Percentiles rank a stretch among this genome's conserved stretches.
These are phyloP conservation scores for Pseudoneurospora amorphoporcata DNA, from an alignment of 495 filamentous ascomycete species.

Conservation along the genomic window DNA sequence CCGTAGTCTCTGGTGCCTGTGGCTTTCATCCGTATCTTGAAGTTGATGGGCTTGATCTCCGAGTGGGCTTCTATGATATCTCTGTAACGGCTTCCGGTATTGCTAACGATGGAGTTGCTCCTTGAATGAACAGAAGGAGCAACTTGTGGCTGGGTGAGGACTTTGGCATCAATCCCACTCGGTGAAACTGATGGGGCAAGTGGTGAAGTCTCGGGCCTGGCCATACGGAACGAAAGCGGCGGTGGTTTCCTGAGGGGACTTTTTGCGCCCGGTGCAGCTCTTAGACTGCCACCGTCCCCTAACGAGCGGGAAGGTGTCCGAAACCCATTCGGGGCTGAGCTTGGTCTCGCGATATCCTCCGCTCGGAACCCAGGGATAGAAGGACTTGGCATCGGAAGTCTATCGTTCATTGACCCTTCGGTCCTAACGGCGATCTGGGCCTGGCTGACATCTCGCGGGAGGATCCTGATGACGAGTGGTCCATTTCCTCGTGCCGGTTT, in stretches of 20 bases:
- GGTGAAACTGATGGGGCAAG: constrained; percentile 7
- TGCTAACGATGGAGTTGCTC: constrained; percentile 13
- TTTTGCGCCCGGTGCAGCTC: constrained; percentile 2
- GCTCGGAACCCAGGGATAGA: constrained; percentile 18
- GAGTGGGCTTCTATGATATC: constrained; percentile 45
- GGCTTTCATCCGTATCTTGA: constrained; percentile 34
- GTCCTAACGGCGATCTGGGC: constrained; percentile 5
- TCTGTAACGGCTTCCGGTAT: constrained; percentile 23
- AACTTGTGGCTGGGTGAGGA: constrained; percentile 3
- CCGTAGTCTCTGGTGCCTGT: constrained; percentile 39
- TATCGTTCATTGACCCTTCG: not conserved
- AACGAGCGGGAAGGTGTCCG: not conserved
- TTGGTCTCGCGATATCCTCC: constrained; percentile 22
- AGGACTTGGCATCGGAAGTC: constrained; percentile 5
- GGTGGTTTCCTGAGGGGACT: constrained; percentile 6
- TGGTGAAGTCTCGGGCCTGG: constrained; percentile 1
- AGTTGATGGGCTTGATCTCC: constrained; percentile 34
- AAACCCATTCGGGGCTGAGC: constrained; percentile 25
- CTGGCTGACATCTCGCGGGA: constrained; percentile 20
- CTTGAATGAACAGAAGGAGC: constrained; percentile 5
- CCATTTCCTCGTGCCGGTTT: constrained; percentile 24
- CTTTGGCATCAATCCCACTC: constrained; percentile 7
- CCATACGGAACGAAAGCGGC: constrained; percentile 20
- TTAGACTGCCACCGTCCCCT: constrained; percentile 1
- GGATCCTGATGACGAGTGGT: constrained; percentile 15